Percentiles rank a stretch among this genome's conserved stretches.
Evolutionary conservation across 208 protist species (phyloP).

Genomic region (Novymonas esmeraldas): DNA sequence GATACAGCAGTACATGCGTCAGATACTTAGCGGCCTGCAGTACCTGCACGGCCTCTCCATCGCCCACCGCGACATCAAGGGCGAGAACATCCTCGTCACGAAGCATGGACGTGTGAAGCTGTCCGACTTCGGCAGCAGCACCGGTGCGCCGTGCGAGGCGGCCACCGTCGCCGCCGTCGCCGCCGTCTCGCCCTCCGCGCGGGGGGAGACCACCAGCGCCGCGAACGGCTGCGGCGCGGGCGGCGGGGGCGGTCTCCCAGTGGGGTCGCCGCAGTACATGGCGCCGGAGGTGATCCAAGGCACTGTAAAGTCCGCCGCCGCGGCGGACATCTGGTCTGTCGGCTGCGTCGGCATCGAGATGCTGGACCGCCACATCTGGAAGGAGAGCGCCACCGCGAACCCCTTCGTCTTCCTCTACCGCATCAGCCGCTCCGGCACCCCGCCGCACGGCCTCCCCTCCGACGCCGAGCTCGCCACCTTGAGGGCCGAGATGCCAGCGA

Average conservation of each 20-base stretch:
- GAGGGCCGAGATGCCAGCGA: conserved; percentile 13
- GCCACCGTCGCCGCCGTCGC: conserved; percentile 22
- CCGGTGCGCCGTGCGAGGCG: conserved; percentile 22
- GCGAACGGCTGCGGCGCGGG: conserved; percentile 10
- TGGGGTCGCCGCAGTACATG: conserved; percentile 82
- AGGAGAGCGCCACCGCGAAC: conserved; percentile 27
- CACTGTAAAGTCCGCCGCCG: conserved; percentile 11
- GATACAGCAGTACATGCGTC: conserved; percentile 75
- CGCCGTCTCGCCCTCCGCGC: not conserved
- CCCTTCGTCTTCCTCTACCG: conserved; percentile 59
- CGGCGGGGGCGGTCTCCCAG: conserved; percentile 22
- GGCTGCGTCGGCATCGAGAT: conserved; percentile 87
- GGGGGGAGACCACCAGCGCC: not conserved
- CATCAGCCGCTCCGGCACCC: conserved; percentile 43
- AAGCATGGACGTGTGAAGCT: conserved; percentile 74
- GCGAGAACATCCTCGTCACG: conserved; percentile 80
- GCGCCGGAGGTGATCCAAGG: conserved; percentile 77
- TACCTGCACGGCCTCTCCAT: conserved; percentile 78
- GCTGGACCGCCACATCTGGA: conserved; percentile 62
- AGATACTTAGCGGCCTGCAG: conserved; percentile 67
- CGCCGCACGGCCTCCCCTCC: conserved; percentile 54
- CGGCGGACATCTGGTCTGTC: conserved; percentile 77
- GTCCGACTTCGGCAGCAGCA: conserved; percentile 81
- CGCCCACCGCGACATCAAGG: conserved; percentile 86
- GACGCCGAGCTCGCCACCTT: conserved; percentile 44